A percentile compares a stretch with the other conserved stretches of the same genome.
Conservation (phyloP, 805 yeast genomes). For the Kockiozyma suomiensis region DNA sequence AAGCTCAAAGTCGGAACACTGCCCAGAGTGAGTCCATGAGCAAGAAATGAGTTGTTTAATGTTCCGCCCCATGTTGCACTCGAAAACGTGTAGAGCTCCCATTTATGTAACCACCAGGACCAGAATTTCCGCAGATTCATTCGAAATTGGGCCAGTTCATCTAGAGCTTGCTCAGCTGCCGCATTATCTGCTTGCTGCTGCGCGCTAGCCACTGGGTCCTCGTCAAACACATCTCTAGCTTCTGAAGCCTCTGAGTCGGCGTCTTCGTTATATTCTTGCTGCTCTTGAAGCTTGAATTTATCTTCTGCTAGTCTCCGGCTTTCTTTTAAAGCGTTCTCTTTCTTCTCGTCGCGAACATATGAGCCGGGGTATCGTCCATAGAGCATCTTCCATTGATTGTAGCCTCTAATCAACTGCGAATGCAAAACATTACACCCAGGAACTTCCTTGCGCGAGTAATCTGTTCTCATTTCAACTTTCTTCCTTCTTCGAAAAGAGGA, state of each 20-base stretch:
- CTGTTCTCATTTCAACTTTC: conserved; percentile 26
- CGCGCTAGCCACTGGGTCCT: neutral
- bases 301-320: neutral
- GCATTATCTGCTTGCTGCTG: neutral
- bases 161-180: conserved; percentile 10
- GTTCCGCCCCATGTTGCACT: conserved; percentile 30
- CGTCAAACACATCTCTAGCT: neutral
- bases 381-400: conserved; percentile 28
- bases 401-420: conserved; percentile 29
- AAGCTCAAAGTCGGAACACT: conserved; percentile 28
- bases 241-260: neutral
- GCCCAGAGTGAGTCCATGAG: conserved; percentile 22
- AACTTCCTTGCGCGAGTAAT: conserved; percentile 31
- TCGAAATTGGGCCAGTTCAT: conserved; percentile 16
- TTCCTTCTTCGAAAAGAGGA: conserved; percentile 27
- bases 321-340: conserved; percentile 4
- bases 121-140: conserved; percentile 27
- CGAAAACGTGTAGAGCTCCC: conserved; percentile 28
- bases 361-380: conserved; percentile 29
- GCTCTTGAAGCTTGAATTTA: neutral
- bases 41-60: conserved; percentile 23
- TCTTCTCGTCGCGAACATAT: conserved; percentile 7
- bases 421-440: conserved; percentile 30
- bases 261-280: neutral
- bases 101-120: conserved; percentile 35